Evolutionary conservation across 2,329 filamentous ascomycete species (phyloP).

Genomic region (Aspergillus sojae): DNA sequence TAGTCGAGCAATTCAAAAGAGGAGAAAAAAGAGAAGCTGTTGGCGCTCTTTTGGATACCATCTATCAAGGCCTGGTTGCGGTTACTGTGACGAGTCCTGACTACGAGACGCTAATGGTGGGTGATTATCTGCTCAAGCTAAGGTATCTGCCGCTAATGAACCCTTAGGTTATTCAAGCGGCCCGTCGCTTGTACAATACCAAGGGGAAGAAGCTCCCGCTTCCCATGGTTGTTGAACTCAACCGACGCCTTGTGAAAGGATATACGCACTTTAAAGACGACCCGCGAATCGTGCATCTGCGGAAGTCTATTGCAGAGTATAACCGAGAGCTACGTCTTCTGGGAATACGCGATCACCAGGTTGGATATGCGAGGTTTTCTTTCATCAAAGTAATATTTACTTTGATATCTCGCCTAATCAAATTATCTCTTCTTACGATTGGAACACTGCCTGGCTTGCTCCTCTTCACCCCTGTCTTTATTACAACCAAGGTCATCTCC

Average conservation of each 20-base stretch:
- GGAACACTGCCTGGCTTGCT: constrained; percentile 84
- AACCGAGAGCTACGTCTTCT: constrained; percentile 84
- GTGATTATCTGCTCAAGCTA: constrained; percentile 18
- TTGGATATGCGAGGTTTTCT: constrained; percentile 86
- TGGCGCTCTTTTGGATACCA: constrained; percentile 78
- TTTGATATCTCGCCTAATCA: constrained; percentile 76
- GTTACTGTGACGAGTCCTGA: constrained; percentile 92
- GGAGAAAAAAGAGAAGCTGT: constrained; percentile 87
- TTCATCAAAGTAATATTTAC: constrained; percentile 73
- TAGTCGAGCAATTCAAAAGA: constrained; percentile 82
- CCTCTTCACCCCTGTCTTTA: constrained; percentile 86
- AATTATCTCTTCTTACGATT: constrained; percentile 74
- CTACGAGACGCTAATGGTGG: constrained; percentile 89
- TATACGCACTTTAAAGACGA: constrained; percentile 94
- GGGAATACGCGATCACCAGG: constrained; percentile 89
- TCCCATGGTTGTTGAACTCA: constrained; percentile 90
- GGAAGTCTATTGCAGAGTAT: constrained; percentile 77
- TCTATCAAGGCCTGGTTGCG: constrained; percentile 80
- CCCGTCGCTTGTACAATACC: constrained; percentile 88
- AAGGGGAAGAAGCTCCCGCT: constrained; percentile 91
- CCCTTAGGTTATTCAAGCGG: constrained; percentile 79
- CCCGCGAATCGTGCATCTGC: constrained; percentile 74
- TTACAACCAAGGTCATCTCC: constrained; percentile 80
- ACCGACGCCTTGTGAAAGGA: constrained; percentile 84
- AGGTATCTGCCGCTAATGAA: constrained; percentile 31